These are phyloP conservation scores for Botryotinia convoluta DNA, from an alignment of 2,329 filamentous ascomycete genomes.

Conservation along the genomic window DNA sequence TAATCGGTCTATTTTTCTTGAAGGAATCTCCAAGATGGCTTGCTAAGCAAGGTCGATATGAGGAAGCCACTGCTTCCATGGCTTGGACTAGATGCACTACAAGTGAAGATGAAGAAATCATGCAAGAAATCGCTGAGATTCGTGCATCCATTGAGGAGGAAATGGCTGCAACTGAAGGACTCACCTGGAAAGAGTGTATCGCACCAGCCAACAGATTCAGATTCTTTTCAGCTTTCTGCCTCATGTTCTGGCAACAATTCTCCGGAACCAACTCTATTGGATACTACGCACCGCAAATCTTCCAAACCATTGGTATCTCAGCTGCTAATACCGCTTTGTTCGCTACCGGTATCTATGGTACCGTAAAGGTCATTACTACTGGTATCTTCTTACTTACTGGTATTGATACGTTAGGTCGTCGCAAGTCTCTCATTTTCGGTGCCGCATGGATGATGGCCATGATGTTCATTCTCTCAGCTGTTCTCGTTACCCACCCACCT, in stretches of 20 bases:
- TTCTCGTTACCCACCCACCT: constrained; percentile 46
- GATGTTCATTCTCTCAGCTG: constrained; percentile 52
- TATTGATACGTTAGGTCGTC: constrained; percentile 49
- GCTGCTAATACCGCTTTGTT: constrained; percentile 59
- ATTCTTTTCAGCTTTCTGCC: constrained; percentile 42
- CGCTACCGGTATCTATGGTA: constrained; percentile 69
- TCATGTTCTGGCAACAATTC: constrained; percentile 47
- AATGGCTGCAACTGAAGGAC: constrained; percentile 65
- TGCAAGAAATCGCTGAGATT: constrained; percentile 62
- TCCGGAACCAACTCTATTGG: constrained; percentile 30
- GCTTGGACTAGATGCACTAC: constrained; percentile 57
- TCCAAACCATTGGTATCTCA: constrained; percentile 59
- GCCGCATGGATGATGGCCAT: constrained; percentile 50
- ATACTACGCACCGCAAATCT: constrained; percentile 51
- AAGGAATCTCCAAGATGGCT: constrained; percentile 59
- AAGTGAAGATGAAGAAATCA: constrained; percentile 53
- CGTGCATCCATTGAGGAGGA: constrained; percentile 66
- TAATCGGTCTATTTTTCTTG: constrained; percentile 42
- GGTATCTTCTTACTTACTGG: constrained; percentile 50
- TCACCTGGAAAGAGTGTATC: constrained; percentile 52
- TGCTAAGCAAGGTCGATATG: constrained; percentile 60
- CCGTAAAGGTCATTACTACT: constrained; percentile 64
- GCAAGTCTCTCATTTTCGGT: constrained; percentile 48
- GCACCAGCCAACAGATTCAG: constrained; percentile 40
- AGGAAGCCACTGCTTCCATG: constrained; percentile 56